Percentiles rank a stretch among this genome's conserved stretches.
Evolutionary conservation across 23 red algal species (phyloP).

Genomic region (Chondrus crispus): DNA sequence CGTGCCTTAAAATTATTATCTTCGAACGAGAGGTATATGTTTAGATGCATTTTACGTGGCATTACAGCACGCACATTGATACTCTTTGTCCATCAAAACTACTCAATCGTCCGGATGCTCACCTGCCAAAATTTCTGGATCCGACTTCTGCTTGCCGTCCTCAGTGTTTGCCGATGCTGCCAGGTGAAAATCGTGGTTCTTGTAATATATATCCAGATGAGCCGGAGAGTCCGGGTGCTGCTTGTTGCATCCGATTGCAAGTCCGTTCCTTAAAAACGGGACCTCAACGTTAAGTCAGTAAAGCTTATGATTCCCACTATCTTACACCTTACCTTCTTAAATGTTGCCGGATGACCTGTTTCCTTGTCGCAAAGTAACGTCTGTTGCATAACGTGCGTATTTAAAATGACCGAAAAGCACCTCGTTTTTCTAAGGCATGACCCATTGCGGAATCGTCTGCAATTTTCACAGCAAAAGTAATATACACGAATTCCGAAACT

Average conservation of each 20-base stretch:
- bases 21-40: background rate
- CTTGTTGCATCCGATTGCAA: background rate
- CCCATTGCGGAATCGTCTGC: background rate
- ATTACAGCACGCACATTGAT: background rate
- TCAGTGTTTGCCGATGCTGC: background rate
- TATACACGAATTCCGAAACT: background rate
- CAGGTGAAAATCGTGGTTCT: background rate
- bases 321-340: background rate
- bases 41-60: background rate
- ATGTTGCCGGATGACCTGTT: background rate
- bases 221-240: background rate
- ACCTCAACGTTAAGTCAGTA: background rate
- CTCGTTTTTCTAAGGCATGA: background rate
- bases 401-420: background rate
- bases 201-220: background rate
- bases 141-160: background rate
- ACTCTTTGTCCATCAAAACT: background rate
- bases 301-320: background rate
- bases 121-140: background rate
- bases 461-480: background rate
- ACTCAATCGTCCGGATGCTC: background rate
- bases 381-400: background rate
- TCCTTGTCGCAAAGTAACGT: background rate
- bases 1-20: background rate
- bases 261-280: background rate